A percentile compares a stretch with the other conserved stretches of the same genome.
Evolutionary conservation across 768 basidiomycete genomes (phyloP).

Genomic region (Hypholoma fasciculare): DNA sequence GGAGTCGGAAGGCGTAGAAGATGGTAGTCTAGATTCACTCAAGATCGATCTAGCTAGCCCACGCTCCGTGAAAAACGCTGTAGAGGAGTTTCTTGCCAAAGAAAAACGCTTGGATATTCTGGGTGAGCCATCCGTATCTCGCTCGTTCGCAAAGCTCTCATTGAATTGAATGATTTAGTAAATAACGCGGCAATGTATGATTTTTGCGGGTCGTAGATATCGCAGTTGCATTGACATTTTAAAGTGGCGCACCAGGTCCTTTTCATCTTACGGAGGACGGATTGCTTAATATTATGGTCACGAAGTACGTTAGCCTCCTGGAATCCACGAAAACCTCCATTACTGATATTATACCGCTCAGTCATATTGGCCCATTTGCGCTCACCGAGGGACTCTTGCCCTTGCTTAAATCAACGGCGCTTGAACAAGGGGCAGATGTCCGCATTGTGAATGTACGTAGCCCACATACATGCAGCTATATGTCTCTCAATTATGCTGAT

Average conservation of each 20-base stretch:
- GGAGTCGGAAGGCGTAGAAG: slow-evolving; percentile 28
- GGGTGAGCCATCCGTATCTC: slow-evolving; percentile 22
- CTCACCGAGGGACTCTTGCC: slow-evolving; percentile 22
- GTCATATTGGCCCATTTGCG: slow-evolving; percentile 30
- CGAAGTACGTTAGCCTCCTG: slow-evolving; percentile 8
- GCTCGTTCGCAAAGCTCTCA: neutral
- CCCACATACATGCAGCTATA: too few species aligned
- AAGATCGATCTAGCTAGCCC: slow-evolving; percentile 41
- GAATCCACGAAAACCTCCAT: neutral
- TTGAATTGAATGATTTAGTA: slow-evolving; percentile 7
- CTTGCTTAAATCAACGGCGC: slow-evolving; percentile 17
- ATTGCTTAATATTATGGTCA: slow-evolving; percentile 14
- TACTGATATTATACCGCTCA: neutral
- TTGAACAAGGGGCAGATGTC: slow-evolving; percentile 17
- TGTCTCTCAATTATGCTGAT: too few species aligned
- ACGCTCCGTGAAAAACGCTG: slow-evolving; percentile 30
- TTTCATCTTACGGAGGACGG: slow-evolving; percentile 12
- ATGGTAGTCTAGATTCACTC: slow-evolving; percentile 34
- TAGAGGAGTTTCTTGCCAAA: slow-evolving; percentile 34
- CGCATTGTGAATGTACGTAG: slow-evolving; percentile 25
- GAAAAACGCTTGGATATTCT: slow-evolving; percentile 46
- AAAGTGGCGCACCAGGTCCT: slow-evolving; percentile 12
- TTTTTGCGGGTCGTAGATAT: neutral
- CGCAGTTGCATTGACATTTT: neutral
- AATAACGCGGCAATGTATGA: slow-evolving; percentile 22